Evolutionary conservation across 1,284 basidiomycete genomes (phyloP).

Genomic region (Rhodotorula sp.): DNA sequence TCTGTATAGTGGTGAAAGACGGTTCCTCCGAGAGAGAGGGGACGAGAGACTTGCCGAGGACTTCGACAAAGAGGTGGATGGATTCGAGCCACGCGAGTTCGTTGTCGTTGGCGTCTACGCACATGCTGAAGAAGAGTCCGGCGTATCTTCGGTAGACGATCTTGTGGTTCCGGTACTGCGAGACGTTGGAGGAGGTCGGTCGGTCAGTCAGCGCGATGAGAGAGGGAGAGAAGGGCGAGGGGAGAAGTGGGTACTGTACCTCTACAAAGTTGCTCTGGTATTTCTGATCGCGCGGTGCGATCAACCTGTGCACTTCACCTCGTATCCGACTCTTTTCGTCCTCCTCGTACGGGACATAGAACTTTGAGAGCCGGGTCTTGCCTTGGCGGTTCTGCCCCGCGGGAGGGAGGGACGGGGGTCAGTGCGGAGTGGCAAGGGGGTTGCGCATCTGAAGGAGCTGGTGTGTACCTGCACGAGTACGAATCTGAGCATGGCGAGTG

Average conservation of each 20-base stretch:
- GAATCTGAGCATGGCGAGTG: conserved; percentile 81
- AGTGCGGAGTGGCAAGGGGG: not conserved
- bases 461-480: conserved; percentile 75
- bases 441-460: not conserved
- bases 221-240: not conserved
- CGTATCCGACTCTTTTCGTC: conserved; percentile 93
- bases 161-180: conserved; percentile 90
- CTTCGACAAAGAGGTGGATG: conserved; percentile 96
- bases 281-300: conserved; percentile 97
- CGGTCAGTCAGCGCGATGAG: not conserved
- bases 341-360: conserved; percentile 68
- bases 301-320: conserved; percentile 90
- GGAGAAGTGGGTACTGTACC: conserved; percentile 56
- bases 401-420: not conserved
- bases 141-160: conserved; percentile 93
- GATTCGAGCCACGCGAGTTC: conserved; percentile 95
- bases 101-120: conserved; percentile 97
- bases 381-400: conserved; percentile 85
- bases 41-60: conserved; percentile 69
- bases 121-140: conserved; percentile 95
- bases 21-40: not conserved
- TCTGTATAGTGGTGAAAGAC: too few relatives aligned
- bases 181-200: not conserved
- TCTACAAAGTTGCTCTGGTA: conserved; percentile 99
- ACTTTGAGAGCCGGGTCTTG: conserved; percentile 93